Conservation (phyloP, 2,329 filamentous ascomycete genomes). For the Hymenoscyphus fructigenus region DNA sequence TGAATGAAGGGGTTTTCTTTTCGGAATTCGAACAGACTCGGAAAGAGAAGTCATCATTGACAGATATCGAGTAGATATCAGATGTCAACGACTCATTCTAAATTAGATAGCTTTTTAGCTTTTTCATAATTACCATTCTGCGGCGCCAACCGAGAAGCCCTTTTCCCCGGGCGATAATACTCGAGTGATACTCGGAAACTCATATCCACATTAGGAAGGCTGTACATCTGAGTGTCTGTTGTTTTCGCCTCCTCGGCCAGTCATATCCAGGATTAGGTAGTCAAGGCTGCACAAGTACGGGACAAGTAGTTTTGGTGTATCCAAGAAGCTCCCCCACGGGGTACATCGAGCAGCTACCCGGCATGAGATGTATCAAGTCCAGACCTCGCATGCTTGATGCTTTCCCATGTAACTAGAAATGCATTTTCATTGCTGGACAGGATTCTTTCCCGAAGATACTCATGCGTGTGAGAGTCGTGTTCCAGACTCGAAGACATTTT, state of each 20-base stretch:
- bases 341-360: background rate
- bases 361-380: background rate
- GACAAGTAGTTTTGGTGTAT: background rate
- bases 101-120: conserved; percentile 1
- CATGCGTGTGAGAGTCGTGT: background rate
- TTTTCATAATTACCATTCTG: background rate
- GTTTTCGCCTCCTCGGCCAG: background rate
- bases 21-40: background rate
- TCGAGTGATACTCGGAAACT: conserved; percentile 8
- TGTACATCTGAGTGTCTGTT: background rate
- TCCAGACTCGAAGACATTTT: background rate
- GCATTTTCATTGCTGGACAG: background rate
- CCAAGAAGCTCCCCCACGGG: background rate
- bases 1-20: conserved; percentile 6
- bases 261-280: background rate
- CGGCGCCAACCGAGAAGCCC: background rate
- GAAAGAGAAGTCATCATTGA: background rate
- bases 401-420: background rate
- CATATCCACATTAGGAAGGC: conserved; percentile 9
- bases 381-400: background rate
- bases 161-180: conserved; percentile 2
- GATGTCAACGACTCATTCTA: background rate
- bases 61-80: background rate
- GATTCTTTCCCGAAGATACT: background rate
- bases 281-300: background rate